Percentiles rank a stretch among this genome's conserved stretches.
Evolutionary conservation across 495 filamentous ascomycete species (phyloP).

Genomic region (Penicillium parvum): DNA sequence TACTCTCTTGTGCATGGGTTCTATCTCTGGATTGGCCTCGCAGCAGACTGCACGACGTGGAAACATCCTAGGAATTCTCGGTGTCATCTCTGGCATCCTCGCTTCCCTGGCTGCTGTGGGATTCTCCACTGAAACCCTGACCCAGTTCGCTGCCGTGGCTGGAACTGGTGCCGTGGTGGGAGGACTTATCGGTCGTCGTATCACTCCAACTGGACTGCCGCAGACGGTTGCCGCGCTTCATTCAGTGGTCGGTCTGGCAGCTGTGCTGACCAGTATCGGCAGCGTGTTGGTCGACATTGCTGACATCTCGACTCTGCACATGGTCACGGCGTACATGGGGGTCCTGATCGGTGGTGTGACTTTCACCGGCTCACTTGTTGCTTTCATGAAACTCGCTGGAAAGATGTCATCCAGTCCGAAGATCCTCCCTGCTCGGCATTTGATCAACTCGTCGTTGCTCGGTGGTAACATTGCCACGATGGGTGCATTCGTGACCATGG

Average conservation of each 20-base stretch:
- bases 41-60: slow-evolving; percentile 74
- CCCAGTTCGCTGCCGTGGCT: slow-evolving; percentile 69
- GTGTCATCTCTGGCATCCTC: slow-evolving; percentile 70
- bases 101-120: slow-evolving; percentile 75
- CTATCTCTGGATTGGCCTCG: slow-evolving; percentile 66
- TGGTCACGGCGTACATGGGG: slow-evolving; percentile 74
- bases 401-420: slow-evolving; percentile 69
- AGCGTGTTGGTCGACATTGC: slow-evolving; percentile 67
- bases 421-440: slow-evolving; percentile 63
- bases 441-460: slow-evolving; percentile 65
- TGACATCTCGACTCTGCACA: slow-evolving; percentile 65
- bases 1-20: slow-evolving; percentile 70
- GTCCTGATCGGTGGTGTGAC: slow-evolving; percentile 78
- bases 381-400: slow-evolving; percentile 73
- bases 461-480: slow-evolving; percentile 71
- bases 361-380: slow-evolving; percentile 78
- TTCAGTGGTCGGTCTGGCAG: slow-evolving; percentile 76
- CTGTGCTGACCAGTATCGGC: slow-evolving; percentile 76
- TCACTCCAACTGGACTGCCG: slow-evolving; percentile 74
- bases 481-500: slow-evolving; percentile 72
- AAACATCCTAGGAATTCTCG: slow-evolving; percentile 76
- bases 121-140: slow-evolving; percentile 64
- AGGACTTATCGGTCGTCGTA: slow-evolving; percentile 71
- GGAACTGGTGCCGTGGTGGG: slow-evolving; percentile 58
- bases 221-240: slow-evolving; percentile 79